These are phyloP conservation scores for Ophiostoma perfectum DNA, from an alignment of 2,329 filamentous ascomycete genomes.

Conservation along the genomic window DNA sequence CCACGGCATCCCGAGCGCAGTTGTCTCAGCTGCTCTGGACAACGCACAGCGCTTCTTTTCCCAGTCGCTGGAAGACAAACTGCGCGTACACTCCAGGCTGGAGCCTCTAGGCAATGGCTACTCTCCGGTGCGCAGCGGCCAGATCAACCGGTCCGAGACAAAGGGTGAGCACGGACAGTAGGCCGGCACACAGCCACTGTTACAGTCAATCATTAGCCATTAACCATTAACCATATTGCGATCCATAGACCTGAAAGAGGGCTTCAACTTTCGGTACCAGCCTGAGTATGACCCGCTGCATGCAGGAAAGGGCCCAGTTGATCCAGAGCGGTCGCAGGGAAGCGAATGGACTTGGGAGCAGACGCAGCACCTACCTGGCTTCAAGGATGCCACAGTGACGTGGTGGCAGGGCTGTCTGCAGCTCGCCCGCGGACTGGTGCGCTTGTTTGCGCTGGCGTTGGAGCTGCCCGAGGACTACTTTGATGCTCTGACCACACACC, in stretches of 20 bases:
- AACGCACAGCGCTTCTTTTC: slow-evolving; percentile 27
- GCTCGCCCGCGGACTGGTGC: slow-evolving; percentile 27
- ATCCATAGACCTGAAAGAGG: slow-evolving; percentile 27
- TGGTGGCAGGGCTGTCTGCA: slow-evolving; percentile 29
- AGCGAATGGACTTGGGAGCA: slow-evolving; percentile 29
- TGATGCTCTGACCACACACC: slow-evolving; percentile 37
- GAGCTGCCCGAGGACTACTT: slow-evolving; percentile 34
- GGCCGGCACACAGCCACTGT: too few relatives aligned
- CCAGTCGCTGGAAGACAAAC: slow-evolving; percentile 27
- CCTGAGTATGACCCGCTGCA: slow-evolving; percentile 26
- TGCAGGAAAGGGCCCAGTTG: background rate
- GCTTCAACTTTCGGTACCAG: slow-evolving; percentile 29
- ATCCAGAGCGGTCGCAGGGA: slow-evolving; percentile 19
- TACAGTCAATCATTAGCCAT: too few relatives aligned
- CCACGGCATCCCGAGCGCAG: slow-evolving; percentile 28
- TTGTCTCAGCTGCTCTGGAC: slow-evolving; percentile 20
- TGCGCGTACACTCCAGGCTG: slow-evolving; percentile 22
- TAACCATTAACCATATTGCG: background rate
- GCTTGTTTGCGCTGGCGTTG: slow-evolving; percentile 28
- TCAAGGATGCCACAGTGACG: slow-evolving; percentile 26
- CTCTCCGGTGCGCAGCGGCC: slow-evolving; percentile 23
- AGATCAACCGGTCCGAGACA: slow-evolving; percentile 27
- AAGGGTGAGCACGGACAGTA: slow-evolving; percentile 13
- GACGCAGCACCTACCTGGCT: slow-evolving; percentile 27
- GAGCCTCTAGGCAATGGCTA: slow-evolving; percentile 27